Evolutionary conservation across 306 rosid species (phyloP), one percentile per base, ranked within the genome.

Genomic region (Begonia peltatifolia): DNA sequence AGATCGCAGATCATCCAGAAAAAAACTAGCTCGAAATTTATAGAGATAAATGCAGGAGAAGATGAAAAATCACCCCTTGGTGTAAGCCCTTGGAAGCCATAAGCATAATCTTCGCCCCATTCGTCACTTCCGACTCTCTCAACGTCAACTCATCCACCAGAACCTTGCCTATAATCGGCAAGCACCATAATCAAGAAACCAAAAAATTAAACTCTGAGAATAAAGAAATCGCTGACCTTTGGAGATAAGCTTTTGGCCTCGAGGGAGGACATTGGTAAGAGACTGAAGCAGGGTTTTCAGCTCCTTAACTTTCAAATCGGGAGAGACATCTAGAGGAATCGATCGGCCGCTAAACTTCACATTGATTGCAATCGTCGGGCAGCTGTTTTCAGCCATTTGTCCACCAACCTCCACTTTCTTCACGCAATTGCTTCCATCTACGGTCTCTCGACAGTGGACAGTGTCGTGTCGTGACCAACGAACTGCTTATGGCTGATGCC

Each of bases 241-340:
- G 71, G 54, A 85, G 58, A 85, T 85, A 83, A 89, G 95, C 78
- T 82, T 89, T 46, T 85, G 95, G 62, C 97, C 97, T 15, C 95
- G 87, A 41, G 95, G 81, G 18, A 85, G 90, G 70, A 89, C 87
- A 58, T 85, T 80, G 58, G 97, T 89, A 63, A 71, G 50, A 12
- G 89, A 76, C 35, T 80, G 76, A 68, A 89, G 94, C 55, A 89
- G 83, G 54, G 95, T 55, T 54, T 89, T 85, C 68, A 89, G 85
- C 63, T 82, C 87, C 44, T 66, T 73, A 58, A 89, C 56, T 57
- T 90, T 82, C 12, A 84, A 66, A 53, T 85, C 58, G 20, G 74
- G 76, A 57, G 95, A 71, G 38, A 83, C 20, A 55, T 81, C 46
- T 50, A 85, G 58, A 11, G 90, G 81, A 9, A 85, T 70, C 9